These are phyloP conservation scores for Myotisia sp. DNA, from an alignment of 2,329 filamentous ascomycete species.

Conservation along the genomic window DNA sequence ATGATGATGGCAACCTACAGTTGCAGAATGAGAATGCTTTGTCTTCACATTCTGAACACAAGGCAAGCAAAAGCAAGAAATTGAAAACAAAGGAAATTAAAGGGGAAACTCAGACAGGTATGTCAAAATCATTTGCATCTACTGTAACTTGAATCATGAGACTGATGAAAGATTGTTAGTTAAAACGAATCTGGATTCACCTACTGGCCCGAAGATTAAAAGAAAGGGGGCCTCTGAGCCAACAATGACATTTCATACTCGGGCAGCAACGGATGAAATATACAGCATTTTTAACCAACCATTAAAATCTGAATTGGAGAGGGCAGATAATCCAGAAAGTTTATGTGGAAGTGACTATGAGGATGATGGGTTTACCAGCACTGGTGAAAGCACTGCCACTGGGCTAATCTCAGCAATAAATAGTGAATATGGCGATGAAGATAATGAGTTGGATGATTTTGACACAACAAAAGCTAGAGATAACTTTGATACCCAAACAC, in stretches of 20 bases:
- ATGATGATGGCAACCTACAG: conserved; percentile 11
- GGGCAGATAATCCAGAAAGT: conserved; percentile 44
- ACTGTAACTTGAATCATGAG: conserved; percentile 12
- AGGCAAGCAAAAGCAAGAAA: conserved; percentile 42
- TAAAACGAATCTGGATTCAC: conserved; percentile 85
- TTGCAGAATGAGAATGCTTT: conserved; percentile 12
- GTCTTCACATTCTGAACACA: too few species aligned
- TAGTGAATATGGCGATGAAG: conserved; percentile 54
- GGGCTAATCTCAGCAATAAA: conserved; percentile 51
- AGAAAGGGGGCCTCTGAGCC: conserved; percentile 65
- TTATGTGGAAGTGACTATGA: conserved; percentile 54
- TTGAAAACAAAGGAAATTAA: conserved; percentile 75
- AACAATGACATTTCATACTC: conserved; percentile 97
- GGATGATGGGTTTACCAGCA: conserved; percentile 64
- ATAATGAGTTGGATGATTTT: conserved; percentile 29
- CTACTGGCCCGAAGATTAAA: conserved; percentile 67
- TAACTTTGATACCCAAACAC: conserved; percentile 27
- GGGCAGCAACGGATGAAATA: conserved; percentile 89
- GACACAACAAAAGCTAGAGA: conserved; percentile 27
- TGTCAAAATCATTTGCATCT: conserved; percentile 20
- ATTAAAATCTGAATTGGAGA: conserved; percentile 37
- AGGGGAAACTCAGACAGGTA: conserved; percentile 78
- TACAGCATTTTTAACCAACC: conserved; percentile 95
- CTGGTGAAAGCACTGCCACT: conserved; percentile 68
- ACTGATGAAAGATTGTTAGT: too few species aligned